Evolutionary conservation across 2,329 filamentous ascomycete genomes (phyloP).

Genomic region (Colletotrichum coccodes): DNA sequence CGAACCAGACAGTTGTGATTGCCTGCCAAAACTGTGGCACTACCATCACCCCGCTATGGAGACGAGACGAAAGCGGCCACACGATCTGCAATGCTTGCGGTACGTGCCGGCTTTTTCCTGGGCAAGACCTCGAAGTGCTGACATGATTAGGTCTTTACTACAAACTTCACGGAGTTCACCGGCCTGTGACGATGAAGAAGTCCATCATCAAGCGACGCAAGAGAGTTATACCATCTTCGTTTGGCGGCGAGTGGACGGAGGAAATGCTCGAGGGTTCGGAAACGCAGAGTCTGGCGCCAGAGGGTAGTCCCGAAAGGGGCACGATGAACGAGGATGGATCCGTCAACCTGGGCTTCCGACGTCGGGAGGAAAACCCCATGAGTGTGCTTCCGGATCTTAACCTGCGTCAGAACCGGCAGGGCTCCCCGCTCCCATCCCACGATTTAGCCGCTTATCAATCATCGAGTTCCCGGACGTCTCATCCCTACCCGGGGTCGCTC

Average conservation of each 20-base stretch:
- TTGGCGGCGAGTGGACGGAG: slow-evolving; percentile 50
- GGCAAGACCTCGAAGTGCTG: slow-evolving; percentile 20
- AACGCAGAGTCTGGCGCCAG: slow-evolving; percentile 50
- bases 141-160: slow-evolving; percentile 81
- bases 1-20: slow-evolving; percentile 75
- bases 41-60: slow-evolving; percentile 95
- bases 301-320: slow-evolving; percentile 59
- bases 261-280: slow-evolving; percentile 61
- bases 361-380: slow-evolving; percentile 55
- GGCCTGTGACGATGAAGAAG: slow-evolving; percentile 99
- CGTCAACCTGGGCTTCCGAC: slow-evolving; percentile 68
- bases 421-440: slow-evolving; percentile 54
- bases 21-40: slow-evolving; percentile 98
- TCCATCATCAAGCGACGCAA: slow-evolving; percentile 96
- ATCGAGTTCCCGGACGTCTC: slow-evolving; percentile 49
- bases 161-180: slow-evolving; percentile 92
- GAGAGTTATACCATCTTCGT: slow-evolving; percentile 85
- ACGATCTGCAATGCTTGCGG: slow-evolving; percentile 99
- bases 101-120: slow-evolving; percentile 57
- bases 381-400: slow-evolving; percentile 59
- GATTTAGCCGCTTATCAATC: slow-evolving; percentile 65
- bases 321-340: slow-evolving; percentile 72
- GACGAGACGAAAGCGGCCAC: slow-evolving; percentile 91
- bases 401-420: slow-evolving; percentile 53
- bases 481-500: slow-evolving; percentile 52